Evolutionary conservation across 208 protist genomes (phyloP), one percentile per base, ranked within the genome.

Genomic region (Strigomonas oncopelti): DNA sequence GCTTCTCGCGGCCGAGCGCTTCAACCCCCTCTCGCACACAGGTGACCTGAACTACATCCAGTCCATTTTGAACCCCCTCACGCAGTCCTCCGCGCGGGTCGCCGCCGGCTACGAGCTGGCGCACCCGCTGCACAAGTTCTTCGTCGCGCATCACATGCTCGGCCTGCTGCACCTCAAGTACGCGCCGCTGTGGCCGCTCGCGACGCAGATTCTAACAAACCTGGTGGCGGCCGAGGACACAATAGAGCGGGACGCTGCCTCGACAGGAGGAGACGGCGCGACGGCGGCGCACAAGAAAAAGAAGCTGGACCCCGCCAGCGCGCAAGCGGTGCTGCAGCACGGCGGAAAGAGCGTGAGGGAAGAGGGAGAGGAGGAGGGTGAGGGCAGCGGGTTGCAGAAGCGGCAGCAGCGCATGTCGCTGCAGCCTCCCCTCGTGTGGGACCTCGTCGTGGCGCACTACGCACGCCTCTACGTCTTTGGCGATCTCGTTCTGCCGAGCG

Each of bases 81-180:
- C 80, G 29, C 92, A 87, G 69, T 79, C 78, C 28, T 82, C 81
- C 14, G 80, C 83, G 28, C 69, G 83, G 11, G 81, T 81, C 0
- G 71, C 54, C n/a, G 5, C 13, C 16, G 42, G 42, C 5, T 48
- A 48, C 42, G 42, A 48, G 42, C 61, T 96, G 46, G 61, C 57
- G n/a, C 63, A 85, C 62, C 73, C 81, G 20, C 72, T 91, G 0
- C 56, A 79, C 63, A 81, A 84, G 54, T 51, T 84, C 7, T 78
- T 96, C 54, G 75, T 96, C 16, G 83, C 81, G 14, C 75, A 77
- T 38, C 79, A 84, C 18, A 90, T 91, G 82, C 74, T 96, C 11
- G 90, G 90, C 8, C 69, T 96, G 8, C 76, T 93, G 32, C 85
- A 96, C 74, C 59, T 90, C 9, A 89, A 90, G 68, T 96, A 87